These are phyloP conservation scores for Aegilops sharonensis DNA, from an alignment of 176 grass and related monocot genomes.

Conservation along the genomic window DNA sequence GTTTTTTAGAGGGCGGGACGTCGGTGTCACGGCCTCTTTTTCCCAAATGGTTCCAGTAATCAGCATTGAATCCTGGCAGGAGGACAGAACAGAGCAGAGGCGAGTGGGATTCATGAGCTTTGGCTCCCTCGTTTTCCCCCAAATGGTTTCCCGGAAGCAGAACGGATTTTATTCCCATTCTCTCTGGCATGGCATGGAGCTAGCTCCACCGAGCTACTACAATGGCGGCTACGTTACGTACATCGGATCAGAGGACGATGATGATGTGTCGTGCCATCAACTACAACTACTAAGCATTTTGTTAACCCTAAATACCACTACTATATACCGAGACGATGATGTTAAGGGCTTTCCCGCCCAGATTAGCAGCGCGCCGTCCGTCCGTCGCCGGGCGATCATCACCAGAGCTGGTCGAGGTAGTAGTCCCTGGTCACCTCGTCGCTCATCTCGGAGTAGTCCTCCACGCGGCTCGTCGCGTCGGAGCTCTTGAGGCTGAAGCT, in stretches of 20 bases:
- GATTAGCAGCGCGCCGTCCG: not conserved
- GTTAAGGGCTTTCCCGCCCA: not conserved
- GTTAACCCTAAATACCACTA: not conserved
- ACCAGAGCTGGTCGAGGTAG: constrained; percentile 94
- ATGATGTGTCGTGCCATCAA: not conserved
- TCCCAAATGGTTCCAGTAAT: not conserved
- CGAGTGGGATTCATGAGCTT: not conserved
- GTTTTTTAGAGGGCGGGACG: not conserved
- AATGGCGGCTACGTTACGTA: not conserved
- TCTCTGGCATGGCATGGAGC: not conserved
- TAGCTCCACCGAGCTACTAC: not conserved
- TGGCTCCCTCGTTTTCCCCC: not conserved
- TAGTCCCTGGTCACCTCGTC: constrained; percentile 73
- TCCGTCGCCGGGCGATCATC: not conserved
- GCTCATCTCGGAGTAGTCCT: constrained; percentile 25
- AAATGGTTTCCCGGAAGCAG: not conserved
- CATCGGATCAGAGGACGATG: not conserved
- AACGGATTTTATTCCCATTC: constrained; percentile 32
- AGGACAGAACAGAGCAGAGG: not conserved
- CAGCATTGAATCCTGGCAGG: not conserved
- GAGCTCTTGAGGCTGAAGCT: constrained; percentile 43
- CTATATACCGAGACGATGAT: constrained; percentile 20
- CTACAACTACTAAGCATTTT: not conserved
- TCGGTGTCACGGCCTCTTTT: not conserved
- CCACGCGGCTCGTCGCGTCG: constrained; percentile 23